Evolutionary conservation across 306 rosid genomes (phyloP), one percentile per base, ranked within the genome.

Genomic region (Dryas octopetala): DNA sequence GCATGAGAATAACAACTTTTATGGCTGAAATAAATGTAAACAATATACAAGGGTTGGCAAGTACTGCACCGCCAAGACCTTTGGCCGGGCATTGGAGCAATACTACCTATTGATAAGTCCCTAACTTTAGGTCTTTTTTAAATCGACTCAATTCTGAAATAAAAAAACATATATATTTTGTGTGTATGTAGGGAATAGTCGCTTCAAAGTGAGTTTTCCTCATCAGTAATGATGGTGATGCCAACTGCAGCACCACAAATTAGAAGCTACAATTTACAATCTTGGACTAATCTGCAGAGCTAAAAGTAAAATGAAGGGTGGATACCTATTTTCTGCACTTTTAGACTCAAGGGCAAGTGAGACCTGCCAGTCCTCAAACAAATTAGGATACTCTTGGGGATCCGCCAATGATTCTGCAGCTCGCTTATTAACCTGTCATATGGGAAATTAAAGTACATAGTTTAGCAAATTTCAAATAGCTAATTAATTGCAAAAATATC

Each of bases 351-450:
- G 93, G 73, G 87, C 85, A 78, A 90, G 91, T 52, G 96, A 93
- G 74, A 92, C 79, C 85, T 92, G 97, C 99, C 99, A 95, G 85
- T 95, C 97, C 50, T 90, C 99, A 69, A 95, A 95, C 87, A 95
- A 79, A 84, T 95, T 95, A 69, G 97, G 91, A 86, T 95, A 95
- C 86, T 95, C 97, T 83, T 92, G 92, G 7, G 99, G 99, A 89
- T 92, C 99, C 41, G 99, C 99, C 85, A 95, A 88, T 67, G 97
- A 89, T 68, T 95, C 99, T 5, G 97, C 99, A 40, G 99, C 99
- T 80, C 89, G 90, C 66, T 93, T 85, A 83, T 85, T 95, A 70
- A 92, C 92, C 99, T 95, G 79, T 54, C 58, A 77, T 73, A 50
- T 63, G 48, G 68, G 7, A 57, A 43, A 78, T 48, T 48, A 74